phyloP scores from a whole-genome alignment of 495 filamentous ascomycete species.

The Aspergillus carlsbadensis region DNA sequence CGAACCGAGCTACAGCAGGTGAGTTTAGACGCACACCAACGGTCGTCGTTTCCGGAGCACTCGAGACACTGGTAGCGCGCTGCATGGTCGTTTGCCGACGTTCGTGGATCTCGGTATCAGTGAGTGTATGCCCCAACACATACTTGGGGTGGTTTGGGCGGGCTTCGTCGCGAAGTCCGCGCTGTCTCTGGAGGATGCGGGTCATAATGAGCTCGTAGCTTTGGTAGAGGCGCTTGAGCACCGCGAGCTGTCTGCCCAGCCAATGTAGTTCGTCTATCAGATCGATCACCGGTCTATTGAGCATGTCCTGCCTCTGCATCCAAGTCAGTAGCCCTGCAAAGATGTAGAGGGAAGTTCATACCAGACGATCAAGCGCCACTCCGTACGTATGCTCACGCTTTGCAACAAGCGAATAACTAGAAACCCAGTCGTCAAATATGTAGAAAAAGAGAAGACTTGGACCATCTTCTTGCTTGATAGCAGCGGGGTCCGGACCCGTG shows the following conservation, averaged over 20 bases:
- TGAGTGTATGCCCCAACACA: slow-evolving; percentile 25
- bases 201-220: slow-evolving; percentile 77
- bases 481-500: slow-evolving; percentile 29
- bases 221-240: slow-evolving; percentile 73
- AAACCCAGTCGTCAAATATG: slow-evolving; percentile 83
- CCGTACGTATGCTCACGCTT: slow-evolving; percentile 62
- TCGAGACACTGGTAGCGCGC: slow-evolving; percentile 22
- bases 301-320: slow-evolving; percentile 55
- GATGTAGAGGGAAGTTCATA: slow-evolving; percentile 27
- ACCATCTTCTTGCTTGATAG: slow-evolving; percentile 56
- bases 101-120: slow-evolving; percentile 32
- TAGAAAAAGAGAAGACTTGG: slow-evolving; percentile 82
- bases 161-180: slow-evolving; percentile 39
- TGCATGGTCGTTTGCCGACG: slow-evolving; percentile 27
- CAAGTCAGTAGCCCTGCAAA: background rate
- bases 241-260: slow-evolving; percentile 63
- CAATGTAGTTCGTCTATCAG: slow-evolving; percentile 72
- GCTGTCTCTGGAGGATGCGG: slow-evolving; percentile 61
- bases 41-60: slow-evolving; percentile 26
- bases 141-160: slow-evolving; percentile 23
- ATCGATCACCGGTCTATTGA: slow-evolving; percentile 55
- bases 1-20: slow-evolving; percentile 70
- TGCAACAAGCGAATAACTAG: slow-evolving; percentile 63
- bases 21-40: slow-evolving; percentile 61
- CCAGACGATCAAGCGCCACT: slow-evolving; percentile 54